A percentile compares a stretch with the other conserved stretches of the same genome.
phyloP scores from a whole-genome alignment of 345 rosid genomes.

The Crucihimalaya himalaica region DNA sequence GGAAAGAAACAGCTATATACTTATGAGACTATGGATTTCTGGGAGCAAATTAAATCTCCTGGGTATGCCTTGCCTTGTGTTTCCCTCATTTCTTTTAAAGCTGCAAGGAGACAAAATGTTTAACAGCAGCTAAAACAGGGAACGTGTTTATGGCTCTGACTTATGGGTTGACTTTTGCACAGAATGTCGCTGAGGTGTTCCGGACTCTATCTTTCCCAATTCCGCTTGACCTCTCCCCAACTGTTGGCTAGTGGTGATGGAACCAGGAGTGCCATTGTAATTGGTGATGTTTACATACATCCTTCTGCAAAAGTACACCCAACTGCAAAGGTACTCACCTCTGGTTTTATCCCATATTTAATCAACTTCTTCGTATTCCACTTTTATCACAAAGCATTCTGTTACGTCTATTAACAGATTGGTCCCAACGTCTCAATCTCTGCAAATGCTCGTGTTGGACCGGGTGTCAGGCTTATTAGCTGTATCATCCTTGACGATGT shows the following conservation, averaged over 20 bases:
- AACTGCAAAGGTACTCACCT: constrained; percentile 75
- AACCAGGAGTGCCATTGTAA: constrained; percentile 58
- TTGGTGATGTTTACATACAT: constrained; percentile 87
- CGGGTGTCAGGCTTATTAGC: constrained; percentile 87
- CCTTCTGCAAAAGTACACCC: constrained; percentile 98
- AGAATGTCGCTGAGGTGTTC: constrained; percentile 94
- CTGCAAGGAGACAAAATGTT: background rate
- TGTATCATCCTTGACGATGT: constrained; percentile 93
- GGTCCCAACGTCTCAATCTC: constrained; percentile 93
- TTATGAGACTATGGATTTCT: constrained; percentile 86
- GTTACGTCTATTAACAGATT: constrained; percentile 55
- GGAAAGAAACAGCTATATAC: constrained; percentile 85
- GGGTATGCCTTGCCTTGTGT: constrained; percentile 50
- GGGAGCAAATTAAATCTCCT: constrained; percentile 97
- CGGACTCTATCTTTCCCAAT: constrained; percentile 78
- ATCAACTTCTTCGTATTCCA: background rate
- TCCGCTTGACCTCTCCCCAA: constrained; percentile 65
- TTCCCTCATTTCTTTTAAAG: background rate
- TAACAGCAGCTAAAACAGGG: constrained; percentile 14
- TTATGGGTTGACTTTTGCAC: constrained; percentile 37
- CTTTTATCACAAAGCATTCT: background rate
- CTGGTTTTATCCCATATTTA: constrained; percentile 6
- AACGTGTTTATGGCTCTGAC: constrained; percentile 10
- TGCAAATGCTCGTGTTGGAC: constrained; percentile 91
- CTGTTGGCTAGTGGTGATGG: constrained; percentile 88